Percentiles rank a stretch among this genome's conserved stretches.
Evolutionary conservation across 192 early-diverging fungal species (phyloP).

Genomic region (Spizellomyces sp.): DNA sequence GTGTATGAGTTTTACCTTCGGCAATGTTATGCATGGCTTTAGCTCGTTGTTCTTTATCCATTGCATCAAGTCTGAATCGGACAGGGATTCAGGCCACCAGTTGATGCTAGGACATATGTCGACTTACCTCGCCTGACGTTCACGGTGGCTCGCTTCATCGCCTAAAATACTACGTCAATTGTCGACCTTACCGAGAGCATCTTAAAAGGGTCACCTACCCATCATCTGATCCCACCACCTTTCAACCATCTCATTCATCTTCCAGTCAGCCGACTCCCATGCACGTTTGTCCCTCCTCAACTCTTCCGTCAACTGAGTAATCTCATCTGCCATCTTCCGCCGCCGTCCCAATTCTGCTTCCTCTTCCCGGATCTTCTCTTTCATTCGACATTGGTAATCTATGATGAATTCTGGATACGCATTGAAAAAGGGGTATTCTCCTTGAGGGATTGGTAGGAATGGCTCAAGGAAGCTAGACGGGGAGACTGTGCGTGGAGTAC

Average conservation of each 20-base stretch:
- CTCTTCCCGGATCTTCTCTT: slow-evolving; percentile 50
- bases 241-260: slow-evolving; percentile 57
- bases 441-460: slow-evolving; percentile 44
- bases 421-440: slow-evolving; percentile 58
- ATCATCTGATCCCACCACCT: slow-evolving; percentile 55
- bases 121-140: slow-evolving; percentile 25
- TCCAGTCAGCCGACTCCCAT: slow-evolving; percentile 55
- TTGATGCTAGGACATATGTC: neutral
- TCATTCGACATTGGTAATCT: slow-evolving; percentile 53
- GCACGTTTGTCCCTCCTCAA: slow-evolving; percentile 41
- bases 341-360: slow-evolving; percentile 38
- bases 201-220: slow-evolving; percentile 22
- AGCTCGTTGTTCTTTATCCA: slow-evolving; percentile 48
- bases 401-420: slow-evolving; percentile 57
- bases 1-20: slow-evolving; percentile 34
- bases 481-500: slow-evolving; percentile 36
- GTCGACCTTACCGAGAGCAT: neutral
- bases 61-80: slow-evolving; percentile 34
- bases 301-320: slow-evolving; percentile 45
- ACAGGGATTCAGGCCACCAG: neutral
- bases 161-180: slow-evolving; percentile 18
- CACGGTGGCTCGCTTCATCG: slow-evolving; percentile 29
- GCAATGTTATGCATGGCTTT: slow-evolving; percentile 41
- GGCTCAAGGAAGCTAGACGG: slow-evolving; percentile 39
- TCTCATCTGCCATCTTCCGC: slow-evolving; percentile 34